Evolutionary conservation across 345 rosid species (phyloP), one percentile per base, ranked within the genome.

Genomic region (Cardamine occulta): DNA sequence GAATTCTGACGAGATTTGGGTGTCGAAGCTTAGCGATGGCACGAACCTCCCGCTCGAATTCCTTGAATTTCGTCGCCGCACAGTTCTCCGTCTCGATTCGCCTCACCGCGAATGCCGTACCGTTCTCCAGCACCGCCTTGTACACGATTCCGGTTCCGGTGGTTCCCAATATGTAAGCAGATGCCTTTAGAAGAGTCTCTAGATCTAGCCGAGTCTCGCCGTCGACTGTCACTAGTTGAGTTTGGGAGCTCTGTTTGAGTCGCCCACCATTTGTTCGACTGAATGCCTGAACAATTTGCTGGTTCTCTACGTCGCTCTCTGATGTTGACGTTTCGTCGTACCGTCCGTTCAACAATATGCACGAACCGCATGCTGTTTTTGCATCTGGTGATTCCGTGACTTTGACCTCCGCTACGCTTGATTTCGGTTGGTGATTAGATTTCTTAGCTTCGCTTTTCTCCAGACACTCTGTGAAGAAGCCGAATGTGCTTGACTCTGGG

Each of bases 101-200:
- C 70, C 99, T 79, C 66, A 95, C 97, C 0, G 99, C 96, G 29
- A 90, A 82, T 0, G 90, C 85, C 13, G 82, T 78, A 21, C 97
- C 96, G 74, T 87, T 81, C 32, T 67, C 88, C 1, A 95, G 79
- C 74, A 91, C 96, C 12, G 97, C 97, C 72, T 90, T 95, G 84
- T 90, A 95, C 59, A 95, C 90, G 2, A 95, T 91, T 76, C 89
- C 85, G 6, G 78, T 66, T 8, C 90, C 88, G 24, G 80, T 88
- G 8, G 89, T 74, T 34, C 99, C 93, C 55, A 95, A 44, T 21
- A 90, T 70, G 64, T 88, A 95, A 3, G 99, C 99, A 3, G 99
- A 88, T 2, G 99, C 89, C 79, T 89, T 87, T 34, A 95, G 70
- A 62, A 95, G 63, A 2, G 88, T 89, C 49, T 94, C 98, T 48